Base-by-base conservation (phyloP, 2,329 filamentous ascomycete species). In the Cordyceps militaris region DNA sequence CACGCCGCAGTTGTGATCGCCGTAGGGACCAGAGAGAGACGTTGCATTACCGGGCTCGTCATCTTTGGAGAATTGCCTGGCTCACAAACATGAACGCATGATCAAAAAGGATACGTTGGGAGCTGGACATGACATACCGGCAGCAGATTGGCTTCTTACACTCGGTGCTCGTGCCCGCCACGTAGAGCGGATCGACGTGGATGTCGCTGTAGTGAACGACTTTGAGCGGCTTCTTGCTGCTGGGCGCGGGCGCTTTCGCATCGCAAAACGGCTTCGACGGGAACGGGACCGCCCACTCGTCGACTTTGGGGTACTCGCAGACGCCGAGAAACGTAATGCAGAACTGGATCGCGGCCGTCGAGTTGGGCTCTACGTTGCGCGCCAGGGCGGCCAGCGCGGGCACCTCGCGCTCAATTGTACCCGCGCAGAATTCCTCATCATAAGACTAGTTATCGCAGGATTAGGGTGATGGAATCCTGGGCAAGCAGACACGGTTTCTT, bases 161-260 rank as follows among this genome's bases (percentile, higher is more conserved):
- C 60, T 82, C 73, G 21, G 77, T 74, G 63, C 74, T 82, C 4
- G 79, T 72, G 0, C 82, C 82, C 3, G 73, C 67, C 28, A 75
- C 74, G 65, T 85, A 85, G 14, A 75, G 70, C 8, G 75, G 76
- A 61, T 85, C 82, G 52, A 85, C 70, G 59, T 85, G 82, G 44
- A 83, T 81, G 61, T 85, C 82, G n/a, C 79, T 82, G 65, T 80
- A 80, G 63, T 85, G 82, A 23, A 84, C 79, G 3, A 85, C 72
- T 62, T 79, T 76, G 60, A 83, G 65, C 7, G 80, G 77, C 5
- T 70, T 63, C 65, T 75, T 67, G 3, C 74, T 74, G 49, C 77
- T 79, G 1, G 77, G 69, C 1, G 58, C 51, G 19, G 76, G 73
- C 13, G 28, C 23, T 16, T 76, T 71, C 13, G 59, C 63, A 19